A percentile compares a stretch with the other conserved stretches of the same genome.
Conservation (phyloP, 2,329 filamentous ascomycete species). For the Neophaeococcomyces mojaviensis region DNA sequence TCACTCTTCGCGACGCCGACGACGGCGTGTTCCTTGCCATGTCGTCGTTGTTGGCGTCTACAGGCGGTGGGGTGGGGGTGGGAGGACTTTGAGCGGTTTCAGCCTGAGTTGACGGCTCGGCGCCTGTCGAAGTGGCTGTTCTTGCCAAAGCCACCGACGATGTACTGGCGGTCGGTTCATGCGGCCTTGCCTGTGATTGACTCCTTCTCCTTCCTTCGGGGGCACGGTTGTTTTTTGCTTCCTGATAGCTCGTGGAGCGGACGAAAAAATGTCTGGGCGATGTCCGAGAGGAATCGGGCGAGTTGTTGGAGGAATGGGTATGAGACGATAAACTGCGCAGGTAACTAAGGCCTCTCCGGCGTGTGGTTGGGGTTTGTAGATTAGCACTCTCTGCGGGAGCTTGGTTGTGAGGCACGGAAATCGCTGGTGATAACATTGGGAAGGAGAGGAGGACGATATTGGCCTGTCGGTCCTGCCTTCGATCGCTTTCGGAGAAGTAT, state of each 20-base stretch:
- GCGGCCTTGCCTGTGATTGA: slow-evolving; percentile 14
- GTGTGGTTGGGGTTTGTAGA: slow-evolving; percentile 17
- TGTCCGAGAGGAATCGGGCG: slow-evolving; percentile 16
- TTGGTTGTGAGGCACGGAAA: slow-evolving; percentile 14
- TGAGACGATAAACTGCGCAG: slow-evolving; percentile 21
- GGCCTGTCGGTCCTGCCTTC: too few species aligned
- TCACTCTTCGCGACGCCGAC: slow-evolving; percentile 2
- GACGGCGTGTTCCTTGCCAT: slow-evolving; percentile 2
- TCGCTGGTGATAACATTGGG: slow-evolving; percentile 22
- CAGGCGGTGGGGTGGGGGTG: neutral
- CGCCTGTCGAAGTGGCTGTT: neutral
- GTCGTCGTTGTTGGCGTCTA: neutral
- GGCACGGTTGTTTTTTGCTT: slow-evolving; percentile 9
- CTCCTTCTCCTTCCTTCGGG: slow-evolving; percentile 14
- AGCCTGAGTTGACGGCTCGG: neutral
- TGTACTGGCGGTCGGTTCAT: slow-evolving; percentile 14
- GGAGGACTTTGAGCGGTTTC: neutral
- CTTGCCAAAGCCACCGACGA: slow-evolving; percentile 2
- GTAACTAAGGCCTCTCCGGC: slow-evolving; percentile 22
- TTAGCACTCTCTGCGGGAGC: slow-evolving; percentile 12
- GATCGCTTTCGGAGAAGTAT: too few species aligned
- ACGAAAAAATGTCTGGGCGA: slow-evolving; percentile 22
- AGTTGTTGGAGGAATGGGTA: slow-evolving; percentile 16
- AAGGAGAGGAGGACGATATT: neutral
- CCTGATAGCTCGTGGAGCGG: slow-evolving; percentile 19